Percentiles rank a stretch among this genome's conserved stretches.
These are phyloP conservation scores for Boehmeria nivea DNA, from an alignment of 306 rosid genomes.

Conservation along the genomic window DNA sequence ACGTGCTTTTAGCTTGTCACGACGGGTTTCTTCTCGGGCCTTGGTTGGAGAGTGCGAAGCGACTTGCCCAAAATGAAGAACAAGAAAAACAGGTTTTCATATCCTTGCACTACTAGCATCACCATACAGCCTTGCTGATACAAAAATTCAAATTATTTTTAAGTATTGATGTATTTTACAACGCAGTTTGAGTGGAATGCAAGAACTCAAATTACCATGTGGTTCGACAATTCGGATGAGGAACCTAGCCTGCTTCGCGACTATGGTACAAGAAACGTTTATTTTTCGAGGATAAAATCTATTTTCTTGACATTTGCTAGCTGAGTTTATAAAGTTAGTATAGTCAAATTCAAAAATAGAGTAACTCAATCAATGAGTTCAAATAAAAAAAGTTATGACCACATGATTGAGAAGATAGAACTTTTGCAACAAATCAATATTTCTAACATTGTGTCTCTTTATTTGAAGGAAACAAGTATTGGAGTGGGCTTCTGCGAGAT, in stretches of 20 bases:
- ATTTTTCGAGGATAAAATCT: too few relatives aligned
- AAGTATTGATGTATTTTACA: constrained; percentile 20
- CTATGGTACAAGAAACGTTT: constrained; percentile 75
- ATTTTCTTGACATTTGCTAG: too few relatives aligned
- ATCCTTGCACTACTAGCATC: too few relatives aligned
- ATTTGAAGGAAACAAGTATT: constrained; percentile 68
- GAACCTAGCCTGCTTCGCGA: constrained; percentile 84
- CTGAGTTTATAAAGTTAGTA: too few relatives aligned
- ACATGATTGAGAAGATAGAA: too few relatives aligned
- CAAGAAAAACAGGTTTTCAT: constrained; percentile 63
- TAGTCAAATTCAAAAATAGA: neutral
- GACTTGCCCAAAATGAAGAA: constrained; percentile 64
- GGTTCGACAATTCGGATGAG: constrained; percentile 76
- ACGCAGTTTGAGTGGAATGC: constrained; percentile 90
- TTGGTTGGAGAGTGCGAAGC: constrained; percentile 80
- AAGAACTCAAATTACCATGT: constrained; percentile 93
- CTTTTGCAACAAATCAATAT: neutral
- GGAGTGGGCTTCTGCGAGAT: constrained; percentile 78
- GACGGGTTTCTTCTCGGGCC: constrained; percentile 90
- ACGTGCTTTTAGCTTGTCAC: constrained; percentile 68
- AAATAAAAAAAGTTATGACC: too few relatives aligned
- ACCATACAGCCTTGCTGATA: too few relatives aligned
- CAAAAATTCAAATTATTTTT: neutral
- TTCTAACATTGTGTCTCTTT: neutral
- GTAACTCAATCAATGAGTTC: neutral